Percentiles rank a stretch among this genome's conserved stretches.
These are phyloP conservation scores for Xylaria scruposa DNA, from an alignment of 495 filamentous ascomycete species.

Conservation along the genomic window DNA sequence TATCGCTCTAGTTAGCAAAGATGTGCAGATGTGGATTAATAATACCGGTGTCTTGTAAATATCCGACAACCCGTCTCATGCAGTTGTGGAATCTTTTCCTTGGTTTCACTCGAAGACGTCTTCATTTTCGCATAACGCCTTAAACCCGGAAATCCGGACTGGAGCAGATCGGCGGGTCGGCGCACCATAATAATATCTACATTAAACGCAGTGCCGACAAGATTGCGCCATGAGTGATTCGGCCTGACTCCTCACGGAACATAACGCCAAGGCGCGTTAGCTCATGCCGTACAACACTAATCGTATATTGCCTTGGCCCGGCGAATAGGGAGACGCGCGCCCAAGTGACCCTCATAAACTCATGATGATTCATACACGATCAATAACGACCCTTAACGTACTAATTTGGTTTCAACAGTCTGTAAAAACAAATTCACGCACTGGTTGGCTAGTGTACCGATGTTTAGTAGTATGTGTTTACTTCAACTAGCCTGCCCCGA, in stretches of 20 bases:
- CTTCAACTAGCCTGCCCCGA: neutral
- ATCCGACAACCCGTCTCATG: conserved; percentile 18
- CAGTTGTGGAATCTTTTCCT: neutral
- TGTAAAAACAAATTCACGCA: neutral
- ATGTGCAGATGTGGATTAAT: conserved; percentile 11
- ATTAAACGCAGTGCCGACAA: neutral
- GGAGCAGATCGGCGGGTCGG: no score
- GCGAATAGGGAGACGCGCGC: neutral
- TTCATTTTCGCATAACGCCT: neutral
- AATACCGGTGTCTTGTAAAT: conserved; percentile 2
- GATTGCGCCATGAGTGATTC: neutral
- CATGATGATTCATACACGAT: conserved; percentile 16
- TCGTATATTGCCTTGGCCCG: neutral
- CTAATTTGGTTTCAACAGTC: neutral
- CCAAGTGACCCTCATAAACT: neutral
- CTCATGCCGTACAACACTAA: neutral
- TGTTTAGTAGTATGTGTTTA: neutral
- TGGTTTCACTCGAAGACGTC: neutral
- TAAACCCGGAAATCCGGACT: conserved; percentile 6
- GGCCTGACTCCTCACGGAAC: conserved; percentile 9
- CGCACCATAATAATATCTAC: neutral
- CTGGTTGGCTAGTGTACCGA: neutral
- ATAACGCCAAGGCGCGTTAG: neutral
- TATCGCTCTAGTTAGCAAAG: neutral
- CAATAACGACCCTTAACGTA: neutral